These are phyloP conservation scores for Colletotrichum sp. DNA, from an alignment of 2,329 filamentous ascomycete species.

Conservation along the genomic window DNA sequence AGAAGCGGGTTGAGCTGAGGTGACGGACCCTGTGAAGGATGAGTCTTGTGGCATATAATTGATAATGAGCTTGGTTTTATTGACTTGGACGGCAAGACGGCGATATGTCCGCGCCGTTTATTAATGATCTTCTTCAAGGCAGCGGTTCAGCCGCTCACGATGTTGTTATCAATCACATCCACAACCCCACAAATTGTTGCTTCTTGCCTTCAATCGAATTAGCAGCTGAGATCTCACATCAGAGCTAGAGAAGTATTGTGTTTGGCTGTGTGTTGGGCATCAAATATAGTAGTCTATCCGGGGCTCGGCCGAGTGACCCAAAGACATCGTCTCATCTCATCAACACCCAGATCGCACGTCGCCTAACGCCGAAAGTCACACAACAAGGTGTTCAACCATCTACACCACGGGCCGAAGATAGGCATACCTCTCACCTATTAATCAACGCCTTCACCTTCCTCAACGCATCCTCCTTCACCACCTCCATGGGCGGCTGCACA, in stretches of 20 bases:
- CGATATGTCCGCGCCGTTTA: not conserved
- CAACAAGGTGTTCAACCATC: not conserved
- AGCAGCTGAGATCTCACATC: not conserved
- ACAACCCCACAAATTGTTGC: not conserved
- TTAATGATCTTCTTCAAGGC: not conserved
- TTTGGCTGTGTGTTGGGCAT: not conserved
- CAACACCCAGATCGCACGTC: not conserved
- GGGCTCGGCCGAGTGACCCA: not conserved
- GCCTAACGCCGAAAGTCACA: not conserved
- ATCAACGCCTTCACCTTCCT: not conserved
- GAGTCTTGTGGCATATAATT: not conserved
- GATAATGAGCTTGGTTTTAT: not conserved
- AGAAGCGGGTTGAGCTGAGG: not conserved
- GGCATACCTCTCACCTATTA: not conserved
- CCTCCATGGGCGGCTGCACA: slow-evolving; percentile 45
- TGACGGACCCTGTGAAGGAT: not conserved
- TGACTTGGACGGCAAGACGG: not conserved
- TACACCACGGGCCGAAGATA: not conserved
- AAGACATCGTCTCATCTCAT: not conserved
- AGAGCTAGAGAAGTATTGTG: not conserved
- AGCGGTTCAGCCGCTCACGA: not conserved
- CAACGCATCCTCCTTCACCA: slow-evolving; percentile 52
- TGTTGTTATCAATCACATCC: not conserved
- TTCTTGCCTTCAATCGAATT: not conserved
- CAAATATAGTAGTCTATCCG: not conserved